Evolutionary conservation across 2,329 filamentous ascomycete genomes (phyloP), one percentile per base, ranked within the genome.

Genomic region (Aspergillus floridensis): DNA sequence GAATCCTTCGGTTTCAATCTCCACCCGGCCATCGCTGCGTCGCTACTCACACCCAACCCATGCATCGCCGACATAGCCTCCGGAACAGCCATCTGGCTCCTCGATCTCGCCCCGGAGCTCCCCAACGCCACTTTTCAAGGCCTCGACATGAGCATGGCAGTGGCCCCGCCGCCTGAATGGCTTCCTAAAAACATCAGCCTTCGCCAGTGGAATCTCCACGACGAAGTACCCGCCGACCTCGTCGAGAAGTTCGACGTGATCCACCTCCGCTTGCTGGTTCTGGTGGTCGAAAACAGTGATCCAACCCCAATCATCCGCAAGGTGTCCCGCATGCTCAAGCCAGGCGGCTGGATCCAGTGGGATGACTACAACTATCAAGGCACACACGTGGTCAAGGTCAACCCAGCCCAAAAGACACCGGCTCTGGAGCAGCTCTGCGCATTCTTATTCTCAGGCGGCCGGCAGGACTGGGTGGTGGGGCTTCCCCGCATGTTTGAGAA

Each of bases 171-270:
- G 2, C 5, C 29, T 12, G 26, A 35, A 11, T 61, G 59, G 49
- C 59, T 64, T 0, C 62, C 65, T 7, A 7, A 10, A 2, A 67
- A 67, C 19, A 57, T 65, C 14, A 59, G 32, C 29, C 32, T 67
- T 11, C 35, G 57, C 2, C 53, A 60, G 7, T 62, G 64, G 31
- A 63, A 70, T 31, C 53, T 63, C 7, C 51, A 60, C 10, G 59
- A 60, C 11, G 46, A 57, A 2, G 50, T 67, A 1, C 68, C 64
- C 0, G 19, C 48, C 7, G 52, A 62, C 2, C 56, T 70, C 1
- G 49, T 58, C 5, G 60, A 59, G 5, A 59, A 63, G n/a, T 70
- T 69, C 58, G 68, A 70, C 53, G 49, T 70, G 1, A 63, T 70
- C 2, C 66, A 70, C 21, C 44, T 69, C 3, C 62, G 62, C 11